phyloP scores from a whole-genome alignment of 2,329 filamentous ascomycete species.

The Cladosporium halotolerans region DNA sequence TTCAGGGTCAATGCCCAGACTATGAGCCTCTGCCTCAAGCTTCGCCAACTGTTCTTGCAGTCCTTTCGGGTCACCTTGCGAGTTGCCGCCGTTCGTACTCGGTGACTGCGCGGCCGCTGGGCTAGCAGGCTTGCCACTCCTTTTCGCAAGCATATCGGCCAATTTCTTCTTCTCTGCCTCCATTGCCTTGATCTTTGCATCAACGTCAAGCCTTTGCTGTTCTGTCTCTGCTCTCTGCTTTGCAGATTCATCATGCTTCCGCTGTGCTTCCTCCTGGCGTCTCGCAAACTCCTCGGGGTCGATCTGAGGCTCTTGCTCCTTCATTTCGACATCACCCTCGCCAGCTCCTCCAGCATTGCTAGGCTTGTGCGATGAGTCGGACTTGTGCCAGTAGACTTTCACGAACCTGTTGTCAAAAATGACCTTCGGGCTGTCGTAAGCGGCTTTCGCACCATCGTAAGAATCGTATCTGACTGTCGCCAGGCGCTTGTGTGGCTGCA shows the following conservation, averaged over 20 bases:
- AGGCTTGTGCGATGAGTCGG: slow-evolving; percentile 24
- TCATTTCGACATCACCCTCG: slow-evolving; percentile 21
- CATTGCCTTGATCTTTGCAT: slow-evolving; percentile 57
- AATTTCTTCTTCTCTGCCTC: slow-evolving; percentile 59
- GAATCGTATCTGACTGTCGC: slow-evolving; percentile 64
- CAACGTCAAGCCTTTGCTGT: slow-evolving; percentile 56
- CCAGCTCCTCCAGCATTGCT: slow-evolving; percentile 11
- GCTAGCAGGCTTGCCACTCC: slow-evolving; percentile 33
- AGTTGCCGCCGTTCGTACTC: slow-evolving; percentile 18
- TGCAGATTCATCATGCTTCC: slow-evolving; percentile 58
- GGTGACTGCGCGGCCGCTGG: neutral
- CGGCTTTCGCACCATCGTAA: slow-evolving; percentile 61
- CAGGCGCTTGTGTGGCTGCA: slow-evolving; percentile 61
- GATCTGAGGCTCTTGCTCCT: slow-evolving; percentile 47
- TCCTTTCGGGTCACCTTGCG: slow-evolving; percentile 50
- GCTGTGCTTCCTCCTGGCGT: slow-evolving; percentile 67
- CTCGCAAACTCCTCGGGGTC: slow-evolving; percentile 64
- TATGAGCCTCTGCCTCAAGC: slow-evolving; percentile 66
- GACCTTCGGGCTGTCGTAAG: slow-evolving; percentile 69
- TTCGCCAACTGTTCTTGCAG: slow-evolving; percentile 66
- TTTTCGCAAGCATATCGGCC: slow-evolving; percentile 56
- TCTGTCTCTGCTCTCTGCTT: slow-evolving; percentile 59
- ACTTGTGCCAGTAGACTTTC: slow-evolving; percentile 71
- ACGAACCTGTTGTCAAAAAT: slow-evolving; percentile 84
- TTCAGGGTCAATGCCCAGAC: slow-evolving; percentile 61